These are phyloP conservation scores for Claviceps digitariae DNA, from an alignment of 2,329 filamentous ascomycete species.

Conservation along the genomic window DNA sequence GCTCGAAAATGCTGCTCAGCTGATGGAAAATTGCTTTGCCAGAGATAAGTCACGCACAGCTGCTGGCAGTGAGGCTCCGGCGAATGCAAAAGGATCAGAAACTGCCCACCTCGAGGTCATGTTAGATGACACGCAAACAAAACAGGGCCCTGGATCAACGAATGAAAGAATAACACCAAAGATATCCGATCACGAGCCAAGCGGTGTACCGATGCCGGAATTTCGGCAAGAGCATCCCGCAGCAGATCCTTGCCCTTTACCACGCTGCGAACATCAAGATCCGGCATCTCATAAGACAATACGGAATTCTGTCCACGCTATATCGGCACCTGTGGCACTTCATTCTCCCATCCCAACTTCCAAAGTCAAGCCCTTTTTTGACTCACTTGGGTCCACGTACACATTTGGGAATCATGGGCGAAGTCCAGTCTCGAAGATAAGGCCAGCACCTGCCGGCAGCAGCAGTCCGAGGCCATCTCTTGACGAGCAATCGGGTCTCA, in stretches of 20 bases:
- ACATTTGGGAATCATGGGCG: constrained; percentile 1
- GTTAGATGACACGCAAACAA: neutral
- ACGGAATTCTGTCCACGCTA: neutral
- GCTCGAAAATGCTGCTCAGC: neutral
- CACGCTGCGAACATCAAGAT: neutral
- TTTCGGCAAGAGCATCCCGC: neutral
- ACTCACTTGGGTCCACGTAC: neutral
- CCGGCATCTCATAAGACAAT: neutral
- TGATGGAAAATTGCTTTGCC: neutral
- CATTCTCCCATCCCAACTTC: constrained; percentile 8
- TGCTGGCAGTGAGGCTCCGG: neutral
- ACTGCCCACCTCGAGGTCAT: neutral
- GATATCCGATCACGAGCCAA: too few species aligned
- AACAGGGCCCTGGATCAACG: neutral
- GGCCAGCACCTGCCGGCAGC: neutral
- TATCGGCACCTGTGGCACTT: constrained; percentile 4
- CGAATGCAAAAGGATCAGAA: neutral
- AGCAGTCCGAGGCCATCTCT: neutral
- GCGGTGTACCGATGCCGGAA: neutral
- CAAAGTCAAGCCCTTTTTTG: constrained; percentile 8
- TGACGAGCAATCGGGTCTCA: neutral
- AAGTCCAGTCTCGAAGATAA: constrained; percentile 5
- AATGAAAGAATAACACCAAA: neutral
- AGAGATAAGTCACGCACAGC: neutral
- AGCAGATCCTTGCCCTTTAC: neutral